Evolutionary conservation across 2,329 filamentous ascomycete genomes (phyloP).

Genomic region (Xylariales sp.): DNA sequence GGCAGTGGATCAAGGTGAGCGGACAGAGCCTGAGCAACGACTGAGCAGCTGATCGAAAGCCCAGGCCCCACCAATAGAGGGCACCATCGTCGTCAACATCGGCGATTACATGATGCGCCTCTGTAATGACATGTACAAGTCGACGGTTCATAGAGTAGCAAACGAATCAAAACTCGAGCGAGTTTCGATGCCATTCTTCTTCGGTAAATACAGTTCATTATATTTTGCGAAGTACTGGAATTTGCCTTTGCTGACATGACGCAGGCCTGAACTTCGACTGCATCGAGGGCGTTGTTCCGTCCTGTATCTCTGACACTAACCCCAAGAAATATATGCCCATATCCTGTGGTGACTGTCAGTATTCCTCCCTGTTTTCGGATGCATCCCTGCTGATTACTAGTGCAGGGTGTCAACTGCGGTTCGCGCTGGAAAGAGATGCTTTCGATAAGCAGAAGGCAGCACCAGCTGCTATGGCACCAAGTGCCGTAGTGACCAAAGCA

Average conservation of each 20-base stretch:
- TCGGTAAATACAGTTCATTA: slow-evolving; percentile 30
- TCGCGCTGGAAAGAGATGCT: slow-evolving; percentile 24
- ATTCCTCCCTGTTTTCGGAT: background rate
- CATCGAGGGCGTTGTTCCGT: slow-evolving; percentile 42
- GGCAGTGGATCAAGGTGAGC: slow-evolving; percentile 37
- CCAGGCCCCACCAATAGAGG: slow-evolving; percentile 36
- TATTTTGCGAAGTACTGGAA: background rate
- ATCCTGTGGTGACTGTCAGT: slow-evolving; percentile 41
- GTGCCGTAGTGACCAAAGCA: slow-evolving; percentile 17
- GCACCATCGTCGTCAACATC: slow-evolving; percentile 47
- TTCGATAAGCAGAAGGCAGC: slow-evolving; percentile 21
- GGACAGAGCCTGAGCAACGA: too few species aligned
- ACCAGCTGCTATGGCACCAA: slow-evolving; percentile 19
- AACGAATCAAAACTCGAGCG: slow-evolving; percentile 36
- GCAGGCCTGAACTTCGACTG: slow-evolving; percentile 47
- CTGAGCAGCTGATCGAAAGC: too few species aligned
- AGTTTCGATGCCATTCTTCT: slow-evolving; percentile 54
- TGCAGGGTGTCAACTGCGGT: slow-evolving; percentile 28
- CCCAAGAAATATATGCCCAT: slow-evolving; percentile 47
- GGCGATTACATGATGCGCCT: slow-evolving; percentile 48
- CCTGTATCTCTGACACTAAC: slow-evolving; percentile 39
- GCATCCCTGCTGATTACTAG: slow-evolving; percentile 1
- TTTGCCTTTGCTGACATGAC: background rate
- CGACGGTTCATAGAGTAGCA: slow-evolving; percentile 46
- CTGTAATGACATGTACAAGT: slow-evolving; percentile 45